These are phyloP conservation scores for Myriosclerotinia scirpicola DNA, from an alignment of 2,329 filamentous ascomycete genomes.

Conservation along the genomic window DNA sequence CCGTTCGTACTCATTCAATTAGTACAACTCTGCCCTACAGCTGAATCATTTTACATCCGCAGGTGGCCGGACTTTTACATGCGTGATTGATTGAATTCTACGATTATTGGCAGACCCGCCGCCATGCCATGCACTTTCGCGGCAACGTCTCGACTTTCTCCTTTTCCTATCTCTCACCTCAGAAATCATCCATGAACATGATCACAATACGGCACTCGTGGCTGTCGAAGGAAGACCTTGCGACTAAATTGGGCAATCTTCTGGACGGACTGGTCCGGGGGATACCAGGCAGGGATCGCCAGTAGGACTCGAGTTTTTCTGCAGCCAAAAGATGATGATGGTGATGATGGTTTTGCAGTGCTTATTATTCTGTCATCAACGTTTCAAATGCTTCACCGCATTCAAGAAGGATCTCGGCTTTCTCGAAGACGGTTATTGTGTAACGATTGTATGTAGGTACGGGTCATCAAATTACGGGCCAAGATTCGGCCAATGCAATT, in stretches of 20 bases:
- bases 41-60: conserved; percentile 24
- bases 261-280: background rate
- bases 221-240: background rate
- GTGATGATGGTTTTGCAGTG: conserved; percentile 1
- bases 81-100: conserved; percentile 25
- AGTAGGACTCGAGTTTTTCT: conserved; percentile 3
- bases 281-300: conserved; percentile 3
- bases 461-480: conserved; percentile 4
- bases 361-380: background rate
- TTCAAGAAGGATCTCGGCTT: conserved; percentile 9
- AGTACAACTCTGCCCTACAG: conserved; percentile 25
- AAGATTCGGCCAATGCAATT: conserved; percentile 16
- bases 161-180: conserved; percentile 1
- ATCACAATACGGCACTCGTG: background rate
- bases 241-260: conserved; percentile 9
- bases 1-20: conserved; percentile 21
- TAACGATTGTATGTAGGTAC: conserved; percentile 10
- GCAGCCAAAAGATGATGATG: conserved; percentile 6
- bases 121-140: conserved; percentile 24
- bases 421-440: conserved; percentile 7
- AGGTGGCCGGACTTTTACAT: conserved; percentile 24
- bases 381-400: conserved; percentile 4
- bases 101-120: conserved; percentile 22
- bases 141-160: conserved; percentile 18
- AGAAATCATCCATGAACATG: background rate